phyloP scores from a whole-genome alignment of 768 basidiomycete genomes.

The Daedaleopsis nitida region DNA sequence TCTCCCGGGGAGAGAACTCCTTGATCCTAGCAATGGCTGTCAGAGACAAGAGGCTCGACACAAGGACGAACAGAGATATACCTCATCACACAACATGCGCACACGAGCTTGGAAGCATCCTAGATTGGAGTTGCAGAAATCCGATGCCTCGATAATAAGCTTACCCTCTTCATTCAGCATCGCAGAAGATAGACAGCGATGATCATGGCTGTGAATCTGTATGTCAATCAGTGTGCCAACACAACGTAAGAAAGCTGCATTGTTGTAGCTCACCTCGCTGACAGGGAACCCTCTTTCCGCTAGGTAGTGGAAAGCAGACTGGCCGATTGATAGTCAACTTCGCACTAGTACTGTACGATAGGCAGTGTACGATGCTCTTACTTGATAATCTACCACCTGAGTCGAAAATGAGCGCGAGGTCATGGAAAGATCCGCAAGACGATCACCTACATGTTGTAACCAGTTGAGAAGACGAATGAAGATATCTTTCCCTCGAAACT shows the following conservation, averaged over 20 bases:
- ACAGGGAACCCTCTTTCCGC: background rate
- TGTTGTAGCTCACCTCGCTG: background rate
- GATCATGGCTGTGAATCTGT: conserved; percentile 8
- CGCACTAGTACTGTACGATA: no score
- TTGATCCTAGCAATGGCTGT: background rate
- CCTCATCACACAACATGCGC: conserved; percentile 12
- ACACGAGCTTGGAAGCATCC: conserved; percentile 10
- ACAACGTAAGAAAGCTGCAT: no score
- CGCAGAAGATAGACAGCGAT: conserved; percentile 7
- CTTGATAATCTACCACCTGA: conserved; percentile 13
- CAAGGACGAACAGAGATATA: no score
- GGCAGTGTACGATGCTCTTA: background rate
- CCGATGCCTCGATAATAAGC: conserved; percentile 3
- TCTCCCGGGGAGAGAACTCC: conserved; percentile 4
- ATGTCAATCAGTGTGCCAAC: background rate
- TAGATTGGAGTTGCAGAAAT: conserved; percentile 4
- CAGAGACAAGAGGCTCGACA: no score
- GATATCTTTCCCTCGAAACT: conserved; percentile 4
- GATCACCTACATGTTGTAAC: conserved; percentile 10
- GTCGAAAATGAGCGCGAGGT: background rate
- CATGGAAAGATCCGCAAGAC: background rate
- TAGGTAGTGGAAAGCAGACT: conserved; percentile 7
- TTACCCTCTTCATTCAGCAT: conserved; percentile 10
- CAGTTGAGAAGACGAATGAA: conserved; percentile 2
- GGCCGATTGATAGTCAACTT: no score